Conservation (phyloP, 805 yeast genomes). For the Hanseniaspora nectarophila region DNA sequence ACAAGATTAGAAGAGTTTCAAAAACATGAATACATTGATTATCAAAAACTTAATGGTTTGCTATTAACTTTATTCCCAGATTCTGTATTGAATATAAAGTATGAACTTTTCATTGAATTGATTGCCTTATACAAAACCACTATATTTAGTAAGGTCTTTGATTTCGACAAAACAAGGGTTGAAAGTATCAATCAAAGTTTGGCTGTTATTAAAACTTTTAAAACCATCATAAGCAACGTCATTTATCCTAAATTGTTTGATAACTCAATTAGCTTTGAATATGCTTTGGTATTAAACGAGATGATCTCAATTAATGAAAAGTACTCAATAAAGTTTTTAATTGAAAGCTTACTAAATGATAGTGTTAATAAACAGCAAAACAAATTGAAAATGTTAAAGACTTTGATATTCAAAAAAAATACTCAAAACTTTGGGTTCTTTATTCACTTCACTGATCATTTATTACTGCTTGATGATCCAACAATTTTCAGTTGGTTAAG, state of each 20-base stretch:
- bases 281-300: neutral
- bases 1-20: constrained; percentile 1
- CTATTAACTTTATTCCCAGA: neutral
- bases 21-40: neutral
- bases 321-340: constrained; percentile 7
- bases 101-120: neutral
- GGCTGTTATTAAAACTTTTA: constrained; percentile 9
- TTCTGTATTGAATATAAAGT: neutral
- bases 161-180: neutral
- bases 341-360: constrained; percentile 5
- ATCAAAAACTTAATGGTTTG: neutral
- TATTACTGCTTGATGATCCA: neutral
- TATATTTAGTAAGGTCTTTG: constrained; percentile 7
- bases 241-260: constrained; percentile 6
- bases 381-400: constrained; percentile 1
- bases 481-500: constrained; percentile 12
- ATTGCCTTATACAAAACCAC: neutral
- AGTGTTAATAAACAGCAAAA: neutral
- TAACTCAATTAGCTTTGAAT: neutral
- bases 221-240: neutral
- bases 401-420: neutral
- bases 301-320: neutral
- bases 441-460: constrained; percentile 6
- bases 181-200: constrained; percentile 8
- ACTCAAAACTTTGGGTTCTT: neutral